These are phyloP conservation scores for Populus ilicifolia DNA, from an alignment of 345 rosid genomes.

Conservation along the genomic window DNA sequence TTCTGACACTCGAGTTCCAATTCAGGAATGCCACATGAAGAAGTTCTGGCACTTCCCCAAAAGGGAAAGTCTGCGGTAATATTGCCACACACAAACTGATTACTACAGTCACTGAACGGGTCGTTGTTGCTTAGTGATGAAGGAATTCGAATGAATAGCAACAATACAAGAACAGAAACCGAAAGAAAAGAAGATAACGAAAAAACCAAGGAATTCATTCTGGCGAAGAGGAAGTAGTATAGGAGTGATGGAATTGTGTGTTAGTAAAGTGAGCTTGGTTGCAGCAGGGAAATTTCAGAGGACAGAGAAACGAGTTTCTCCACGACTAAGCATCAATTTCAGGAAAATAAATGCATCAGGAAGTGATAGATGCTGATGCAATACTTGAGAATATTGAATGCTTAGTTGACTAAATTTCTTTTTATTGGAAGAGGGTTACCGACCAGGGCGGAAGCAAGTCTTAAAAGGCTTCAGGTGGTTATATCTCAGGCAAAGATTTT, in stretches of 20 bases:
- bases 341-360: neutral
- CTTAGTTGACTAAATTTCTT: neutral
- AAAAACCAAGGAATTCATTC: neutral
- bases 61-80: constrained; percentile 37
- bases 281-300: neutral
- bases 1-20: constrained; percentile 29
- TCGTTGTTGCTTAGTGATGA: neutral
- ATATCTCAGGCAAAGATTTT: no score
- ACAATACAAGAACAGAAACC: neutral
- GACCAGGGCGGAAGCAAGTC: neutral
- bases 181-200: neutral
- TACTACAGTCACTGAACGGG: neutral
- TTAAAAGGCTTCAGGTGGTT: no score
- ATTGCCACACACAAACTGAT: constrained; percentile 28
- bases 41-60: constrained; percentile 10
- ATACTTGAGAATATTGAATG: neutral
- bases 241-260: neutral
- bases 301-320: neutral
- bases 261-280: neutral
- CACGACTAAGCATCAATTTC: neutral
- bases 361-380: neutral
- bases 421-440: neutral
- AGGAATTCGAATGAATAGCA: neutral
- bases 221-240: neutral
- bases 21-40: constrained; percentile 26